Evolutionary conservation across 345 rosid genomes (phyloP).

Genomic region (Dimocarpus longan): DNA sequence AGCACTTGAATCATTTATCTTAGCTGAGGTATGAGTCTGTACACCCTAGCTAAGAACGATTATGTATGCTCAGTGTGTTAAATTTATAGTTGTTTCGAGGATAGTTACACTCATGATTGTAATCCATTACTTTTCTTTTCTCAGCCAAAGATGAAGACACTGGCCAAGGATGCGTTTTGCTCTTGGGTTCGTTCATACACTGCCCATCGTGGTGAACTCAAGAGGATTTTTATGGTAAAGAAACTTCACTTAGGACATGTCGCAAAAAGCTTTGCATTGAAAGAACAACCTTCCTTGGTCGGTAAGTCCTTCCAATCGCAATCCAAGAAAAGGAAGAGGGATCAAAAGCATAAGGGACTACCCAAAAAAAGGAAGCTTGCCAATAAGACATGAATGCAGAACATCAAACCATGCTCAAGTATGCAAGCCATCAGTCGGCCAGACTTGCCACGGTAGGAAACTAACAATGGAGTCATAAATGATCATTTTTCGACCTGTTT

Average conservation of each 20-base stretch:
- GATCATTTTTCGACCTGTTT: background rate
- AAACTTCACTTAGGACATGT: conserved; percentile 96
- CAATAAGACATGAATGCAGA: conserved; percentile 21
- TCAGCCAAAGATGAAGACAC: conserved; percentile 68
- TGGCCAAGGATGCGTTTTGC: conserved; percentile 83
- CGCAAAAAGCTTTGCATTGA: conserved; percentile 93
- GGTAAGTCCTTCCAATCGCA: conserved; percentile 66
- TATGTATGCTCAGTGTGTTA: background rate
- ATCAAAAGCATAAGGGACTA: conserved; percentile 54
- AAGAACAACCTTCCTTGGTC: conserved; percentile 88
- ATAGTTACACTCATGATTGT: no score
- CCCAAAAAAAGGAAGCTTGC: conserved; percentile 42
- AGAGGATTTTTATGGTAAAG: conserved; percentile 81
- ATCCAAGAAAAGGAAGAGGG: conserved; percentile 79
- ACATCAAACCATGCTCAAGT: background rate
- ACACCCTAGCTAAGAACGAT: background rate
- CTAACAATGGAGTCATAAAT: background rate
- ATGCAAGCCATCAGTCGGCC: background rate
- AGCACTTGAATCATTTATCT: conserved; percentile 68
- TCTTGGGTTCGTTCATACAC: conserved; percentile 95
- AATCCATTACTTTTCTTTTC: conserved; percentile 22
- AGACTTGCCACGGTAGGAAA: background rate
- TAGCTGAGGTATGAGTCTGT: conserved; percentile 49
- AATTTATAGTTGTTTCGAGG: no score
- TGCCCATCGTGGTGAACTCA: conserved; percentile 88